These are phyloP conservation scores for Uromyces viciae-fabae DNA, from an alignment of 1,284 basidiomycete species.

Conservation along the genomic window DNA sequence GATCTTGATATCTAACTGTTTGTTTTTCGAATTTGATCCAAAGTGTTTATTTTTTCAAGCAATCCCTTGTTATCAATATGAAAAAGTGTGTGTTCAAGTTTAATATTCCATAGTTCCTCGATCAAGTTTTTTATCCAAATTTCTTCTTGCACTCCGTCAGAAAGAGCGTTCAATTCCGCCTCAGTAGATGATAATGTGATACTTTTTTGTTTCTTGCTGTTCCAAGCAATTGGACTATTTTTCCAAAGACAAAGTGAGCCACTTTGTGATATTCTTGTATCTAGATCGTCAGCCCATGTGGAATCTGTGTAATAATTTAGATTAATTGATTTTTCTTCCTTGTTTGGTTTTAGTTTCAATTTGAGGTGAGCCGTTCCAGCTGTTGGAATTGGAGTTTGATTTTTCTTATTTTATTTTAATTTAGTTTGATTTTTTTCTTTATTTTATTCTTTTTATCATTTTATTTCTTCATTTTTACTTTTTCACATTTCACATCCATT, in stretches of 20 bases:
- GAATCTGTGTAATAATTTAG: not conserved
- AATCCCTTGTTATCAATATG: not conserved
- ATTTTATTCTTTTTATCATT: no score
- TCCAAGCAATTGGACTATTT: not conserved
- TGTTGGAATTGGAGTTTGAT: no score
- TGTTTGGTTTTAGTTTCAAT: not conserved
- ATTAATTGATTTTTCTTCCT: not conserved
- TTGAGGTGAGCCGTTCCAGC: not conserved
- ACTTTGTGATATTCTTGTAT: not conserved
- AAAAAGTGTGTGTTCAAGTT: not conserved
- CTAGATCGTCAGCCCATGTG: not conserved
- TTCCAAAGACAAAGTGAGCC: not conserved
- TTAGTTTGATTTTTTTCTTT: no score
- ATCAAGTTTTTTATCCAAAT: not conserved
- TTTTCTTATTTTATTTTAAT: no score
- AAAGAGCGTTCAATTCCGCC: not conserved
- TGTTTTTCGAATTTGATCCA: conserved; percentile 10
- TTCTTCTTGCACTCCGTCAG: not conserved
- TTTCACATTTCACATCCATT: no score
- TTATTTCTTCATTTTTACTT: no score
- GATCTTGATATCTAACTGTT: not conserved
- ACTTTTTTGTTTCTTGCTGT: not conserved
- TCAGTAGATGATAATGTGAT: not conserved
- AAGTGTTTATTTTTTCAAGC: not conserved
- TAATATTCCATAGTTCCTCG: not conserved